Conservation (phyloP, 345 rosid species). For the Eucalyptus dawsonii region DNA sequence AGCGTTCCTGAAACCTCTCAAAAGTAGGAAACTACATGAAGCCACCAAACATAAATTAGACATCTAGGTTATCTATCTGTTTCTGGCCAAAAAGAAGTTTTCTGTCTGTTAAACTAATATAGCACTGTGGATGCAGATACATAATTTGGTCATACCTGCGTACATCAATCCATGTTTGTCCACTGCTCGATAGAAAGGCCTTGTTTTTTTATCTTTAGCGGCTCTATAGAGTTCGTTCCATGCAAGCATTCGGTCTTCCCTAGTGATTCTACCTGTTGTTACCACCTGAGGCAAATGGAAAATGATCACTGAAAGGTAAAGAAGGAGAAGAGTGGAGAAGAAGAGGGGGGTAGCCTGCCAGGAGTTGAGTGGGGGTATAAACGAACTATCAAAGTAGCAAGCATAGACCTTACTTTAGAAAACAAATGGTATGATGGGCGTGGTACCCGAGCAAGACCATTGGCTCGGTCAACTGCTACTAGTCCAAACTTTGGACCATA, state of each 20-base stretch:
- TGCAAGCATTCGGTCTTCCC: conserved; percentile 46
- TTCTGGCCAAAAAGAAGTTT: background rate
- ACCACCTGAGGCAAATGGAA: conserved; percentile 37
- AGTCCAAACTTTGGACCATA: conserved; percentile 98
- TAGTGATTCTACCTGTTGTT: conserved; percentile 48
- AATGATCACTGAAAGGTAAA: background rate
- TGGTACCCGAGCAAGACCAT: conserved; percentile 52
- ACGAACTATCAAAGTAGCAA: background rate
- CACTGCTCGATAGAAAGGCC: conserved; percentile 76
- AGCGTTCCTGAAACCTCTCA: background rate
- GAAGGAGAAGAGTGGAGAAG: background rate
- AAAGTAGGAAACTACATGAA: background rate
- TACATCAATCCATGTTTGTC: conserved; percentile 73
- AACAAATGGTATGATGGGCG: conserved; percentile 83
- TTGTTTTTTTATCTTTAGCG: conserved; percentile 39
- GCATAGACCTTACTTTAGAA: conserved; percentile 40
- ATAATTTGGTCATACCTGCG: conserved; percentile 49
- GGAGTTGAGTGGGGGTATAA: background rate
- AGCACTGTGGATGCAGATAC: background rate
- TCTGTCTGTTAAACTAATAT: background rate
- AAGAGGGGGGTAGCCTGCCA: background rate
- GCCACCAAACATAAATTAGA: background rate
- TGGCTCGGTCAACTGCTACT: conserved; percentile 75
- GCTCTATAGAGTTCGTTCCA: conserved; percentile 74
- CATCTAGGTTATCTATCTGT: background rate